These are phyloP conservation scores for Plenodomus biglobosus DNA, from an alignment of 2,329 filamentous ascomycete genomes.

Conservation along the genomic window DNA sequence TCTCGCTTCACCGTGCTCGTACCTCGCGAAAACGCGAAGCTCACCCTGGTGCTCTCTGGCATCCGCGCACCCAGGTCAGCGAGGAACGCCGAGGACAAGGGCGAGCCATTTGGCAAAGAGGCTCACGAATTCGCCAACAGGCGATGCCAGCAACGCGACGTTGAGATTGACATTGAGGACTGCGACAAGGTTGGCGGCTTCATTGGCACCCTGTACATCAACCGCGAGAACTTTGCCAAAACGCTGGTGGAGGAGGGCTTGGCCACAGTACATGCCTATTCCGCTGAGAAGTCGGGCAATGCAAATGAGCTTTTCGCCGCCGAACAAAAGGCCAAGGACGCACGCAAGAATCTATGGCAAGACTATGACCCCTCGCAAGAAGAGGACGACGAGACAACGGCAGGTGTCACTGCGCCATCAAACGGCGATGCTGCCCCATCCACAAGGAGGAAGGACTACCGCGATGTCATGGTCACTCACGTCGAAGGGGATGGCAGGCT, in stretches of 20 bases:
- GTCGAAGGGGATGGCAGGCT: conserved; percentile 79
- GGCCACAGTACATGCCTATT: conserved; percentile 89
- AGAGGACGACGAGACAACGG: conserved; percentile 56
- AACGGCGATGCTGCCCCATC: conserved; percentile 59
- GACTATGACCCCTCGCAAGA: conserved; percentile 93
- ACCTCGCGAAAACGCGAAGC: conserved; percentile 88
- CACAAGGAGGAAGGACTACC: conserved; percentile 81
- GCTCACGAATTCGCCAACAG: conserved; percentile 88
- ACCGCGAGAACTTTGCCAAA: conserved; percentile 95
- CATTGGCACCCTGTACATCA: conserved; percentile 91
- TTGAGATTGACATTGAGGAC: conserved; percentile 92
- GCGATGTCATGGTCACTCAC: conserved; percentile 89
- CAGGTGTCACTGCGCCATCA: conserved; percentile 51
- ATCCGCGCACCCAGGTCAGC: conserved; percentile 89
- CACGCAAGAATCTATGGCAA: conserved; percentile 84
- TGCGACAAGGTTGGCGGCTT: conserved; percentile 97
- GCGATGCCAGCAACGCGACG: conserved; percentile 89
- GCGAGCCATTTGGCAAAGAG: conserved; percentile 93
- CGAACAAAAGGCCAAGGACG: conserved; percentile 87
- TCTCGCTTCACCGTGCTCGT: conserved; percentile 91
- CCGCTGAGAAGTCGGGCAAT: conserved; percentile 92
- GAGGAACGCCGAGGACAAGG: conserved; percentile 74
- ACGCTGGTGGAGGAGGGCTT: conserved; percentile 90
- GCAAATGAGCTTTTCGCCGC: conserved; percentile 83
- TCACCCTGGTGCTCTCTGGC: conserved; percentile 91